These are phyloP conservation scores for Pythium aquatile DNA, from an alignment of 352 stramenopile genomes.

Conservation along the genomic window DNA sequence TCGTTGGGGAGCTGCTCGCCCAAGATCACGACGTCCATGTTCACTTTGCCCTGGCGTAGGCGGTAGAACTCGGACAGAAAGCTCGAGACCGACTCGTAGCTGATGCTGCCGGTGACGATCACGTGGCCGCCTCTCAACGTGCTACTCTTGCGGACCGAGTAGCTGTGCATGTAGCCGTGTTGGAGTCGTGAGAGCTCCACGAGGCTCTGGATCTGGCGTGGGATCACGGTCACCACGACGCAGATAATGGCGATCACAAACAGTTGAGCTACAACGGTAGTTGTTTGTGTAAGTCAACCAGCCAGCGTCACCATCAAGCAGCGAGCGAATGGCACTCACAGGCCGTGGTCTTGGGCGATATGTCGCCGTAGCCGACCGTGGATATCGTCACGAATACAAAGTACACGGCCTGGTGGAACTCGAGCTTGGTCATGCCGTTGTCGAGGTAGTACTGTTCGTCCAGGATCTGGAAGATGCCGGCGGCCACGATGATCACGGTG, in stretches of 20 bases:
- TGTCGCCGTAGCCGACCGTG: constrained; percentile 63
- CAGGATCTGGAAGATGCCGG: constrained; percentile 54
- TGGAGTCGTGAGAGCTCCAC: constrained; percentile 49
- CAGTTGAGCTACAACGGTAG: constrained; percentile 35
- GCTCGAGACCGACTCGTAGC: constrained; percentile 40
- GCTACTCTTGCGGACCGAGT: constrained; percentile 37
- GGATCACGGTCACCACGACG: constrained; percentile 57
- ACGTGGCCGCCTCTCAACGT: constrained; percentile 49
- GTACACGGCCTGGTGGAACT: constrained; percentile 66
- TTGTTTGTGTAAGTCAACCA: neutral
- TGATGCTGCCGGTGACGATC: constrained; percentile 47
- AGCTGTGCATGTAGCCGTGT: constrained; percentile 52
- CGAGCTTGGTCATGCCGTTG: constrained; percentile 28
- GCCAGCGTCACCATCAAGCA: neutral
- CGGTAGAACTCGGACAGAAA: constrained; percentile 70
- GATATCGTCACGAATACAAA: constrained; percentile 70
- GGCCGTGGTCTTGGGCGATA: constrained; percentile 43
- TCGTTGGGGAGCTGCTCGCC: constrained; percentile 35
- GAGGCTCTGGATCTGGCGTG: constrained; percentile 50
- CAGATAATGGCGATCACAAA: constrained; percentile 67
- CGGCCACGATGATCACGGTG: constrained; percentile 55
- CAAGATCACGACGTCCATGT: constrained; percentile 65
- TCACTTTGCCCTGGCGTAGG: constrained; percentile 46
- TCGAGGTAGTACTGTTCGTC: constrained; percentile 53
- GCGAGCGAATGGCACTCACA: constrained; percentile 25